Evolutionary conservation across 345 rosid genomes (phyloP).

Genomic region (Euphorbia lathyris): DNA sequence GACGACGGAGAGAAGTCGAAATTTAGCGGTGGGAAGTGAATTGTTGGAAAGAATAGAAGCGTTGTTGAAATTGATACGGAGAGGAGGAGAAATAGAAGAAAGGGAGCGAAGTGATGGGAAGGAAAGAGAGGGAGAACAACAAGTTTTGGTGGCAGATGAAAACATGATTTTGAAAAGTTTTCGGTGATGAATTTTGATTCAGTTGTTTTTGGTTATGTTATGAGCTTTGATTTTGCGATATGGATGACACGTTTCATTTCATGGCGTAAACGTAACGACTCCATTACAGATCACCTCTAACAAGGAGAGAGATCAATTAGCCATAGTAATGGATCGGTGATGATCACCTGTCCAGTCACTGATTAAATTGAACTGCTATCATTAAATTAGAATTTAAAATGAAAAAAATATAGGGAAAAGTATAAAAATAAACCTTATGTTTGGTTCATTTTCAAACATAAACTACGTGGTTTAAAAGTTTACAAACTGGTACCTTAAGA

Average conservation of each 20-base stretch:
- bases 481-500: too few relatives aligned
- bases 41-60: constrained; percentile 1
- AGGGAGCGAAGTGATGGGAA: constrained; percentile 3
- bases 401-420: too few relatives aligned
- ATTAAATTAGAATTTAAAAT: too few relatives aligned
- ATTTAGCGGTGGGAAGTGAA: constrained; percentile 9
- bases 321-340: too few relatives aligned
- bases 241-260: not conserved
- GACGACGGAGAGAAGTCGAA: constrained; percentile 21
- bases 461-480: too few relatives aligned
- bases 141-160: constrained; percentile 17
- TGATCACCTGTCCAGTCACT: too few relatives aligned
- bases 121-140: not conserved
- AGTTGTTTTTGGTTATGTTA: too few relatives aligned
- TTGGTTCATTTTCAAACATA: too few relatives aligned
- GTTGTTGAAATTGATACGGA: constrained; percentile 2
- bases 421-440: too few relatives aligned
- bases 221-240: not conserved
- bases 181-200: not conserved
- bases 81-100: not conserved
- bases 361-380: too few relatives aligned
- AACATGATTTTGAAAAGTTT: constrained; percentile 15
- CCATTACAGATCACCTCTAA: not conserved
- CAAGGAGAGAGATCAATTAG: too few relatives aligned
- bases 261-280: not conserved